Conservation (phyloP, 805 yeast species). For the Nakazawaea siamensis region DNA sequence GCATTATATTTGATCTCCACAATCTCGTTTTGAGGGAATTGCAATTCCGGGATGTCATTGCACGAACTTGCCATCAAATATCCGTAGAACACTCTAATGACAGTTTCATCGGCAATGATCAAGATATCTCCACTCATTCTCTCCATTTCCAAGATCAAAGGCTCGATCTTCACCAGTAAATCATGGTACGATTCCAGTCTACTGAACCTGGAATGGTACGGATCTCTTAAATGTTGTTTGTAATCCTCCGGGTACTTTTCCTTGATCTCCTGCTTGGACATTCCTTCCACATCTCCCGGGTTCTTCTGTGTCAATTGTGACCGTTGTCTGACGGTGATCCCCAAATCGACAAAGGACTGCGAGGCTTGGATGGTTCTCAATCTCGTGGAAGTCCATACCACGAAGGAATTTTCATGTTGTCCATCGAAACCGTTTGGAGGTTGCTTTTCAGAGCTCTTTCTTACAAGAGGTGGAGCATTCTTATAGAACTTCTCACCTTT, state of each 20-base stretch:
- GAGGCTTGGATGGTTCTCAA: conserved; percentile 79
- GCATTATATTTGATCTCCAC: conserved; percentile 86
- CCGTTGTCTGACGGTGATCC: conserved; percentile 63
- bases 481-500: conserved; percentile 24
- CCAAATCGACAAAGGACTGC: conserved; percentile 50
- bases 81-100: conserved; percentile 84
- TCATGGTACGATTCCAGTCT: conserved; percentile 96
- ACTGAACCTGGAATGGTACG: conserved; percentile 88
- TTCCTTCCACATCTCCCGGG: conserved; percentile 79
- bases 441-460: conserved; percentile 18
- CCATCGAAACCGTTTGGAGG: conserved; percentile 43
- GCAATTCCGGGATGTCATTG: conserved; percentile 71
- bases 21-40: conserved; percentile 74
- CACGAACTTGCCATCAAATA: conserved; percentile 90
- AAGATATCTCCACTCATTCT: conserved; percentile 81
- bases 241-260: conserved; percentile 62
- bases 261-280: conserved; percentile 53
- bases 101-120: conserved; percentile 89
- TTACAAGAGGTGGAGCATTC: conserved; percentile 8
- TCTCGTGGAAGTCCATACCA: conserved; percentile 95
- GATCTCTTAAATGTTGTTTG: conserved; percentile 59
- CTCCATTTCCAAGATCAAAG: conserved; percentile 88
- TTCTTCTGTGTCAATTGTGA: conserved; percentile 81
- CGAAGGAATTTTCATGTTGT: conserved; percentile 50
- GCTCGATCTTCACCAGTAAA: conserved; percentile 89